phyloP scores from a whole-genome alignment of 805 yeast species.

The Kuraishia capsulata region DNA sequence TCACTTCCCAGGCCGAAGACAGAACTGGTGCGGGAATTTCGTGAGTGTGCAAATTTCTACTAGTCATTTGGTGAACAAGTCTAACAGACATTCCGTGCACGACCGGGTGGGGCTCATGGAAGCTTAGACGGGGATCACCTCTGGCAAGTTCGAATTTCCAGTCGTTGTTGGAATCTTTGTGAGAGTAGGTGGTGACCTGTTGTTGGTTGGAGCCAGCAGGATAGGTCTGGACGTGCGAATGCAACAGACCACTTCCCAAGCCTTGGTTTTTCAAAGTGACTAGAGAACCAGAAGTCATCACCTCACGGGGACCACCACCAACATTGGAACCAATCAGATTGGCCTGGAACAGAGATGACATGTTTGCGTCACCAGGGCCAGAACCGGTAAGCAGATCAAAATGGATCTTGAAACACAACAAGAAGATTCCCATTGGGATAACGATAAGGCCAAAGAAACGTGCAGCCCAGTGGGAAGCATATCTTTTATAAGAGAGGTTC shows the following conservation, averaged over 20 bases:
- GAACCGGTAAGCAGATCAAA: conserved; percentile 63
- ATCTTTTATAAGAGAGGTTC: conserved; percentile 37
- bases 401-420: conserved; percentile 64
- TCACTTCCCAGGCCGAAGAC: conserved; percentile 65
- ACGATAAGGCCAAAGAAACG: conserved; percentile 55
- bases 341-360: conserved; percentile 85
- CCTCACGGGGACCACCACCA: conserved; percentile 55
- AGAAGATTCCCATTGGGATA: conserved; percentile 54
- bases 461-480: conserved; percentile 56
- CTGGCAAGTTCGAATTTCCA: conserved; percentile 65
- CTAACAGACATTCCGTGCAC: conserved; percentile 62
- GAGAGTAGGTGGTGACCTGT: conserved; percentile 89
- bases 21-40: conserved; percentile 66
- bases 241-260: conserved; percentile 65
- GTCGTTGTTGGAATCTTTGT: conserved; percentile 79
- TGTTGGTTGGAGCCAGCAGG: conserved; percentile 94
- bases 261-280: conserved; percentile 66
- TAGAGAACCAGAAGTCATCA: conserved; percentile 48
- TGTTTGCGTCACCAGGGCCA: conserved; percentile 87
- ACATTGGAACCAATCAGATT: conserved; percentile 65
- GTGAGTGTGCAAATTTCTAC: conserved; percentile 79
- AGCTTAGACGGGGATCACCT: conserved; percentile 25
- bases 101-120: conserved; percentile 27
- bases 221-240: conserved; percentile 77
- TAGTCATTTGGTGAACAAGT: conserved; percentile 60